A percentile compares a stretch with the other conserved stretches of the same genome.
phyloP scores from a whole-genome alignment of 2,329 filamentous ascomycete species.

The Neonectria punicea region DNA sequence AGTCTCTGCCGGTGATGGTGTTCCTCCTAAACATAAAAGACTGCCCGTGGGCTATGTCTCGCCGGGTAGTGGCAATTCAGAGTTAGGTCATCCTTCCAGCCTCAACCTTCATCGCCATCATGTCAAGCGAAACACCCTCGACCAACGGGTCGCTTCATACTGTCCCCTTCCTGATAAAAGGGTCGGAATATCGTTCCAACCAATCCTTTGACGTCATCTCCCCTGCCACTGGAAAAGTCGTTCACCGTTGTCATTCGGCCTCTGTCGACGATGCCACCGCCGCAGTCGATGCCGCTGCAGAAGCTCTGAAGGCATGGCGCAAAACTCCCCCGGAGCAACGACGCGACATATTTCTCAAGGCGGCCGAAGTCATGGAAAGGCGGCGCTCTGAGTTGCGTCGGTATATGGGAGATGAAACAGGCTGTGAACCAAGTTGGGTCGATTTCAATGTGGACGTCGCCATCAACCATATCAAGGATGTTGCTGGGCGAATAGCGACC shows the following conservation, averaged over 20 bases:
- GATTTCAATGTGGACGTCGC: constrained; percentile 52
- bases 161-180: constrained; percentile 57
- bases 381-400: constrained; percentile 68
- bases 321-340: constrained; percentile 68
- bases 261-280: constrained; percentile 64
- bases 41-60: background rate
- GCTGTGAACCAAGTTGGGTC: constrained; percentile 50
- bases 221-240: constrained; percentile 63
- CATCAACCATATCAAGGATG: constrained; percentile 54
- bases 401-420: constrained; percentile 67
- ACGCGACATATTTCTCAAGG: constrained; percentile 76
- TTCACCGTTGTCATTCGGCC: constrained; percentile 67
- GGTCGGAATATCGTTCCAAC: constrained; percentile 55
- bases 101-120: constrained; percentile 20
- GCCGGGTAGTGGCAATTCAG: background rate
- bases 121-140: constrained; percentile 26
- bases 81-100: background rate
- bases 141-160: constrained; percentile 26
- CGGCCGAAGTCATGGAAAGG: constrained; percentile 70
- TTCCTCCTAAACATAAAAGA: constrained; percentile 31
- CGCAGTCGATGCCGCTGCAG: constrained; percentile 66
- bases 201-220: constrained; percentile 66
- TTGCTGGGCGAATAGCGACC: constrained; percentile 55
- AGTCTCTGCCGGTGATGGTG: constrained; percentile 1
- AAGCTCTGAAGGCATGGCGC: constrained; percentile 76